Evolutionary conservation across 1,139 yeast species (phyloP).

Genomic region (Oligophagozyma castellii): DNA sequence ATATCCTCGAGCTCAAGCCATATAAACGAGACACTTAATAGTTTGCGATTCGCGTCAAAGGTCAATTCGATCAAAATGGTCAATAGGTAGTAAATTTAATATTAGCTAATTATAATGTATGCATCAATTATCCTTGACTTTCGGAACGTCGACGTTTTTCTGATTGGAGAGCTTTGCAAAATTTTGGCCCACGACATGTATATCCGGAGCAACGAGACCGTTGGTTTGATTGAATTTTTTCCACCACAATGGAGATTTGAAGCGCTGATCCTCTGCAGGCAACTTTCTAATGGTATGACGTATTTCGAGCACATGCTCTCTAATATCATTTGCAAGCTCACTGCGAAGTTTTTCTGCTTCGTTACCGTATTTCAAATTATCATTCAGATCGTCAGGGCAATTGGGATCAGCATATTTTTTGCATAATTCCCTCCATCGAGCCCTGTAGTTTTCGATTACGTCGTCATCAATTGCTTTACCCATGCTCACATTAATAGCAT

Average conservation of each 20-base stretch:
- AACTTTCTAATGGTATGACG: constrained; percentile 40
- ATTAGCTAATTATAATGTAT: constrained; percentile 1
- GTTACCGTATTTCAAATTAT: constrained; percentile 46
- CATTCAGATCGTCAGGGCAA: constrained; percentile 45
- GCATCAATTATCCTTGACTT: not conserved
- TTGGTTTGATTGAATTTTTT: constrained; percentile 44
- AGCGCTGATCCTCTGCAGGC: constrained; percentile 45
- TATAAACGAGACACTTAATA: constrained; percentile 65
- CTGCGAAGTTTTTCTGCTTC: constrained; percentile 55
- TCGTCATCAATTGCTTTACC: constrained; percentile 61
- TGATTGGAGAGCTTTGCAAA: constrained; percentile 39
- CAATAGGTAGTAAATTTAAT: constrained; percentile 4
- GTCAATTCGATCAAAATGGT: constrained; percentile 43
- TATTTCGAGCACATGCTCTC: constrained; percentile 48
- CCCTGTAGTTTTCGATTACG: constrained; percentile 44
- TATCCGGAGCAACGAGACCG: constrained; percentile 54
- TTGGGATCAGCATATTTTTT: constrained; percentile 35
- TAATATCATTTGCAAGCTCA: constrained; percentile 51
- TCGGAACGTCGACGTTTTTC: not conserved
- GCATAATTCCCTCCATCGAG: constrained; percentile 55
- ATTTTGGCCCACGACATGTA: constrained; percentile 56
- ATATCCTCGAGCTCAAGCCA: constrained; percentile 56
- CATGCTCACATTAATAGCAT: constrained; percentile 49
- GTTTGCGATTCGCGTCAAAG: constrained; percentile 80
- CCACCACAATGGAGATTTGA: constrained; percentile 65